Evolutionary conservation across 768 basidiomycete species (phyloP), one percentile per base, ranked within the genome.

Genomic region (Wakefieldia striispora): DNA sequence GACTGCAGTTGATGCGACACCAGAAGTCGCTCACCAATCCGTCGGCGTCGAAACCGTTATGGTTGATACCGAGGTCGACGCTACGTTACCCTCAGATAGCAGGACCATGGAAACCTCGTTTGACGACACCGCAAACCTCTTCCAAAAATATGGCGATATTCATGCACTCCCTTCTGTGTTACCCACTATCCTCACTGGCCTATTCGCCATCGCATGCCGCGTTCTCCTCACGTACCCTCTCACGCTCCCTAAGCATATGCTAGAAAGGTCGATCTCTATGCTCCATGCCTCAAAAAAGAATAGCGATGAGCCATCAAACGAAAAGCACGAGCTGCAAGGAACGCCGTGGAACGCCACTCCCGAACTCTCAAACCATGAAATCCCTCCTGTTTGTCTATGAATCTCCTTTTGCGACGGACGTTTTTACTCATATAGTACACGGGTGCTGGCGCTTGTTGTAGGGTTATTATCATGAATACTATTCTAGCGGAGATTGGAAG

Each of bases 361-460:
- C 16, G 66, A 66, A 38, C 58, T 56, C 40, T 40, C 58, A 56
- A 61, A 69, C 55, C 51, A 66, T 66, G 67, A 69, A 31, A 61
- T 69, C 54, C 64, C 67, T 65, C 72, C 72, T 74, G 75, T 77
- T 71, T 71, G 75, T 77, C 74, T 71, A 71, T 77, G 72, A 74
- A 70, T 75, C 62, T 64, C 63, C 62, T 63, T 64, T n/a, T 64
- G 50, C 54, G 45, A 17, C 58, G 64, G 60, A 64, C 66, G 51
- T 41, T 62, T 67, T 74, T 70, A 66, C 71, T 74, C 72, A 73
- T 71, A 68, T 70, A 63, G 65, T 73, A 67, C 59, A 69, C 61
- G 60, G 70, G 69, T 73, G 71, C 73, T 70, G 72, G 72, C 73
- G 70, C 71, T 70, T 66, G 61, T 63, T 70, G 70, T 75, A 75